These are phyloP conservation scores for Lyophyllum decastes DNA, from an alignment of 768 basidiomycete species.

Conservation along the genomic window DNA sequence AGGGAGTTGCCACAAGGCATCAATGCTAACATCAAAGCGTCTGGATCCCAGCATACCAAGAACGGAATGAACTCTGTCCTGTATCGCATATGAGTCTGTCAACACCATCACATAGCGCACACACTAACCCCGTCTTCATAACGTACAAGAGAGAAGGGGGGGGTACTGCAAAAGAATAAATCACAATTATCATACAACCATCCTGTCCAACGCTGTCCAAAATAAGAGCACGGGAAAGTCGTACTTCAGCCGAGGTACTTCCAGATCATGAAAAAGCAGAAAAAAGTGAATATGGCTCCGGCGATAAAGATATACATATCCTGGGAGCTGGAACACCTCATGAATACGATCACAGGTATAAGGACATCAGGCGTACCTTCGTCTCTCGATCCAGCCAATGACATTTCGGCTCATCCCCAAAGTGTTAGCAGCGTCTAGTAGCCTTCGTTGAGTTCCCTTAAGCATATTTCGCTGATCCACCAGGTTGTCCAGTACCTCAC, in stretches of 20 bases:
- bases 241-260: slow-evolving; percentile 71
- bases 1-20: neutral
- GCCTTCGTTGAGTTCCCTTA: slow-evolving; percentile 88
- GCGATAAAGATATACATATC: slow-evolving; percentile 93
- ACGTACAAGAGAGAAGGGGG: neutral
- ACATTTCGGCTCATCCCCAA: slow-evolving; percentile 92
- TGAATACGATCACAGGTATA: neutral
- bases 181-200: slow-evolving; percentile 18
- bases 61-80: neutral
- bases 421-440: slow-evolving; percentile 92
- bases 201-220: slow-evolving; percentile 8
- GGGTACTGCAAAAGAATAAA: neutral
- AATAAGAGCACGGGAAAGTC: neutral
- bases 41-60: neutral
- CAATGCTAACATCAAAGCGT: no score
- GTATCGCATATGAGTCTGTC: neutral
- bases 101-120: neutral
- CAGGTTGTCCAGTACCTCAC: slow-evolving; percentile 88
- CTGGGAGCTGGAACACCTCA: slow-evolving; percentile 64
- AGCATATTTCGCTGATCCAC: slow-evolving; percentile 91
- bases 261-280: slow-evolving; percentile 95
- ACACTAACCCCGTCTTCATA: neutral
- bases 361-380: slow-evolving; percentile 62
- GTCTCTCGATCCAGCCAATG: slow-evolving; percentile 94
- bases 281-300: slow-evolving; percentile 84